A percentile compares a stretch with the other conserved stretches of the same genome.
phyloP scores from a whole-genome alignment of 768 basidiomycete species.

The Hortiboletus campestris region DNA sequence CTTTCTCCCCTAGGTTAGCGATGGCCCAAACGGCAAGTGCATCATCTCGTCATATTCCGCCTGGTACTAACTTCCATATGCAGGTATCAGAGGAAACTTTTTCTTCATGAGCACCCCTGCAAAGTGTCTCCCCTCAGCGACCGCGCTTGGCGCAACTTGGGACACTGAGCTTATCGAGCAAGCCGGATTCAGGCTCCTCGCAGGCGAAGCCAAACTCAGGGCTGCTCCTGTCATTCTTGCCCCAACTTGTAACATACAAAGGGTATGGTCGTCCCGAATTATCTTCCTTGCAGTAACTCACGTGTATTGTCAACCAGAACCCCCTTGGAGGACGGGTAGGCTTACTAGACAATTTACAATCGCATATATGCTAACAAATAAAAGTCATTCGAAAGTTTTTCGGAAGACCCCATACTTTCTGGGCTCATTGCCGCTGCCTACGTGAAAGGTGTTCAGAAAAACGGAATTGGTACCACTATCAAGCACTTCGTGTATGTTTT shows the following conservation, averaged over 20 bases:
- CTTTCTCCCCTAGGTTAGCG: constrained; percentile 52
- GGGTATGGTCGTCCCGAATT: constrained; percentile 40
- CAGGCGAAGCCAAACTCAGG: constrained; percentile 67
- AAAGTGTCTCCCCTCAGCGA: constrained; percentile 73
- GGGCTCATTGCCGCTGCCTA: constrained; percentile 71
- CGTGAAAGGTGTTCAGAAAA: constrained; percentile 71
- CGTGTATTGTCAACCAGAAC: constrained; percentile 38
- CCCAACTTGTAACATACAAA: constrained; percentile 84
- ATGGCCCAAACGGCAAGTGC: constrained; percentile 70
- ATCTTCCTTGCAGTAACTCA: neutral
- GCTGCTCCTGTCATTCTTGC: constrained; percentile 70
- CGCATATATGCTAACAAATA: constrained; percentile 8
- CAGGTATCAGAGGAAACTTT: constrained; percentile 63
- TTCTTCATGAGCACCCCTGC: constrained; percentile 83
- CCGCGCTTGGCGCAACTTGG: constrained; percentile 74
- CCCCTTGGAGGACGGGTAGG: constrained; percentile 68
- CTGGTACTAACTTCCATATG: neutral
- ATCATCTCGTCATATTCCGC: neutral
- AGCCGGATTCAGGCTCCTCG: constrained; percentile 63
- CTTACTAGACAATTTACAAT: neutral
- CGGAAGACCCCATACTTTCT: constrained; percentile 74
- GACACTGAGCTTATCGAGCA: constrained; percentile 62
- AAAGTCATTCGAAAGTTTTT: constrained; percentile 75
- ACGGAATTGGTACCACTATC: constrained; percentile 74
- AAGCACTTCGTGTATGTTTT: constrained; percentile 74